phyloP scores from a whole-genome alignment of 306 rosid species.

The Casuarina equisetifolia region DNA sequence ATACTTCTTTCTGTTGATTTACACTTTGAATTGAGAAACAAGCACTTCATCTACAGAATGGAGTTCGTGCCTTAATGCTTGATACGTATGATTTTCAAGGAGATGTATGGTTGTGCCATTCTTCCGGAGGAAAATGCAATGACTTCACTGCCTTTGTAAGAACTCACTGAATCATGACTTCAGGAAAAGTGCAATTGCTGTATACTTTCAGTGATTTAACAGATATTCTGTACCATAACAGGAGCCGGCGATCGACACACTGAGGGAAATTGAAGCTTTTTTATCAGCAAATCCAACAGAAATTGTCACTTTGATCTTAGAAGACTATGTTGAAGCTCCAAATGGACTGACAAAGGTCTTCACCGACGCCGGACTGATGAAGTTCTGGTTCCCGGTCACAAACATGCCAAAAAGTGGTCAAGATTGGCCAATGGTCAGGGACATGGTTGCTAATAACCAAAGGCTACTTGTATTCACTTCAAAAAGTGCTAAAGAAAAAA shows the following conservation, averaged over 20 bases:
- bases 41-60: constrained; percentile 49
- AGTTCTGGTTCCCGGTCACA: constrained; percentile 74
- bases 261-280: constrained; percentile 72
- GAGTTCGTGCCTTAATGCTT: constrained; percentile 76
- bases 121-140: constrained; percentile 66
- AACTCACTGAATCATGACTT: too few species aligned
- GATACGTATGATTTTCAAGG: constrained; percentile 82
- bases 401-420: constrained; percentile 71
- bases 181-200: too few species aligned
- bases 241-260: constrained; percentile 74
- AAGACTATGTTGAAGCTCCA: constrained; percentile 81
- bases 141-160: constrained; percentile 79
- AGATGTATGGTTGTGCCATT: constrained; percentile 90
- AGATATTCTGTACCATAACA: constrained; percentile 9
- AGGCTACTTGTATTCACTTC: constrained; percentile 80
- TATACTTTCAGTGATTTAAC: too few species aligned
- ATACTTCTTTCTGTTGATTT: neutral
- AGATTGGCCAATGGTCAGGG: constrained; percentile 83
- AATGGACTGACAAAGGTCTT: constrained; percentile 79
- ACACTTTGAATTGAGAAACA: neutral
- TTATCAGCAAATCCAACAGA: constrained; percentile 66
- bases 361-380: constrained; percentile 61
- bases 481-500: constrained; percentile 47
- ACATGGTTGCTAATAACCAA: constrained; percentile 80
- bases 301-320: constrained; percentile 81